Conservation (phyloP, 176 grass and related monocot species). For the Oryza meridionalis region DNA sequence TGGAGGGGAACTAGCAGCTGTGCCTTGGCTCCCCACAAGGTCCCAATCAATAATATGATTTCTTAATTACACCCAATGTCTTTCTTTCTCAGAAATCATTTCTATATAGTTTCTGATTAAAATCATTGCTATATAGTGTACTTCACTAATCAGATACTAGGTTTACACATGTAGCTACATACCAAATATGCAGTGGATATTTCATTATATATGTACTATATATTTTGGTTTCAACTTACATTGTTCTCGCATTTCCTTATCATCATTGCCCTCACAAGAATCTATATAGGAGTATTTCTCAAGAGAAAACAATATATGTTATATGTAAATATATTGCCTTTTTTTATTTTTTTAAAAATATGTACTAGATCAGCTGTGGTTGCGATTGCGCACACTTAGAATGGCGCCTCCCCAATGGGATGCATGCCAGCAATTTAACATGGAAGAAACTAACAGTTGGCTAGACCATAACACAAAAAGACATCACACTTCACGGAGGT, state of each 20-base stretch:
- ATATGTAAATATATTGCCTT: too few relatives aligned
- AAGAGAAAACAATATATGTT: too few relatives aligned
- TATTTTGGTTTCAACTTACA: not conserved
- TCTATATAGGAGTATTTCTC: not conserved
- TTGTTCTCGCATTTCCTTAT: not conserved
- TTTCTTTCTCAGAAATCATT: not conserved
- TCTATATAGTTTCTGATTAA: too few relatives aligned
- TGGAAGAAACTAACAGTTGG: not conserved
- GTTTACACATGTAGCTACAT: not conserved
- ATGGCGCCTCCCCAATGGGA: too few relatives aligned
- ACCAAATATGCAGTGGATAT: not conserved
- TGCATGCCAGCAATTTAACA: not conserved
- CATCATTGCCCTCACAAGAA: not conserved
- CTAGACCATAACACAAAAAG: not conserved
- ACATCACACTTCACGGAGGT: not conserved
- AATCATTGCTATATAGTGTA: not conserved
- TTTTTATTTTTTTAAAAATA: too few relatives aligned
- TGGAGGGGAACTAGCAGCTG: not conserved
- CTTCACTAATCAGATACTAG: not conserved
- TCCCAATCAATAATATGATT: too few relatives aligned
- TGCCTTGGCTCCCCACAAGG: too few relatives aligned
- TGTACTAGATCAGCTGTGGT: not conserved
- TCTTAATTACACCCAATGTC: too few relatives aligned
- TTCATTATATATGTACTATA: not conserved
- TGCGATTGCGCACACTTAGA: too few relatives aligned